A percentile compares a stretch with the other conserved stretches of the same genome.
Conservation (phyloP, 2,329 filamentous ascomycete species). For the Pestalotiopsis sp. region DNA sequence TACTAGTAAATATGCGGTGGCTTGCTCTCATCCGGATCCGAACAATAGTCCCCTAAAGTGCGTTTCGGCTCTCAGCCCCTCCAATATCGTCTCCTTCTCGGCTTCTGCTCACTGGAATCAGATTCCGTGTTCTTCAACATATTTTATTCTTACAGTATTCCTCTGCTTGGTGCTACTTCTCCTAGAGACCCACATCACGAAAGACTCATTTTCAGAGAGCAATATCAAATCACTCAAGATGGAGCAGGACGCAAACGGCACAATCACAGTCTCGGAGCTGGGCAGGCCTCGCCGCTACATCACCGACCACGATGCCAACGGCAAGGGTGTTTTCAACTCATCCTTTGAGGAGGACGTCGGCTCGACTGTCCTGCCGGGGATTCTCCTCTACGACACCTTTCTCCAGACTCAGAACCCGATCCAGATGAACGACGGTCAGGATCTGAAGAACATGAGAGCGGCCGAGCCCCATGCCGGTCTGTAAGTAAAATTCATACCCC, state of each 20-base stretch:
- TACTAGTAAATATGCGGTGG: neutral
- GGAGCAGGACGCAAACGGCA: slow-evolving; percentile 2
- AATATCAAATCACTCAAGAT: neutral
- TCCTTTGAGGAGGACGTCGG: slow-evolving; percentile 2
- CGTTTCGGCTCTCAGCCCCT: neutral
- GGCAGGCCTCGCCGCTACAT: slow-evolving; percentile 5
- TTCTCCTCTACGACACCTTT: neutral
- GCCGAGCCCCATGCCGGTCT: neutral
- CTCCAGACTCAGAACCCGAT: slow-evolving; percentile 3
- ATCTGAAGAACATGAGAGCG: slow-evolving; percentile 1
- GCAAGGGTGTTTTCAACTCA: slow-evolving; percentile 2
- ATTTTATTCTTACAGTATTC: neutral
- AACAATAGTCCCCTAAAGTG: neutral
- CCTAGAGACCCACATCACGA: too few relatives aligned
- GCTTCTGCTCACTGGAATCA: neutral
- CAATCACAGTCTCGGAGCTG: slow-evolving; percentile 4
- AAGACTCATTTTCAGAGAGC: neutral
- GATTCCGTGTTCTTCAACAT: neutral
- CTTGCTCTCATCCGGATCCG: neutral
- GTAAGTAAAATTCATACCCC: neutral
- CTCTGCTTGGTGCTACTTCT: too few relatives aligned
- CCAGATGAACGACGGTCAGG: neutral
- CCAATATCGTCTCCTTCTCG: neutral
- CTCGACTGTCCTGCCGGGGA: neutral
- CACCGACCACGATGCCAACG: slow-evolving; percentile 6